These are phyloP conservation scores for Pulveroboletus sp. DNA, from an alignment of 768 basidiomycete genomes.

Conservation along the genomic window DNA sequence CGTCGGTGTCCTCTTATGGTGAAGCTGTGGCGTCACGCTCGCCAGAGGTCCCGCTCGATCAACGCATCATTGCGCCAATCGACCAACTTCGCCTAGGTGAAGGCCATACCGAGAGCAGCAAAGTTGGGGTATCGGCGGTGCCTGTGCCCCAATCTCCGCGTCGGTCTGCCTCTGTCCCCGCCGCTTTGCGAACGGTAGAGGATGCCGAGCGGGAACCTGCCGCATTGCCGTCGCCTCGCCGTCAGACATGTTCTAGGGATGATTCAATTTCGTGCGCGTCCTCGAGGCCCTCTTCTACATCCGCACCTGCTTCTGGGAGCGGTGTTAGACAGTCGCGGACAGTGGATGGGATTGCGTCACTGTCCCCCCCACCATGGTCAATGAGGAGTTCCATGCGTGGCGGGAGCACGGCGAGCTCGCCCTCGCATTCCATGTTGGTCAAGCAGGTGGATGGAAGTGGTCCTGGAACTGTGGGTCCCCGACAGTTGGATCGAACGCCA, in stretches of 20 bases:
- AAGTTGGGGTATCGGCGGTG: background rate
- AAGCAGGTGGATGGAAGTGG: background rate
- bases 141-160: conserved; percentile 13
- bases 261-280: conserved; percentile 26
- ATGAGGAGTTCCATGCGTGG: conserved; percentile 14
- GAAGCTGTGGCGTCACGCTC: conserved; percentile 39
- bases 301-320: conserved; percentile 31
- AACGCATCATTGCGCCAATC: conserved; percentile 55
- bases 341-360: conserved; percentile 20
- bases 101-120: conserved; percentile 12
- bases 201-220: conserved; percentile 4
- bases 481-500: conserved; percentile 20
- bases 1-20: conserved; percentile 57
- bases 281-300: conserved; percentile 45
- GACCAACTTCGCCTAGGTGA: conserved; percentile 47
- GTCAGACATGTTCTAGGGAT: conserved; percentile 10
- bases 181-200: conserved; percentile 4
- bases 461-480: background rate
- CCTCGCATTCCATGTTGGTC: conserved; percentile 6
- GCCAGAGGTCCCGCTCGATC: conserved; percentile 31
- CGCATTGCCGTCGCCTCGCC: conserved; percentile 10
- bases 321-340: conserved; percentile 3
- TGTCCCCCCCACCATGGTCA: conserved; percentile 31
- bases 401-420: conserved; percentile 4
- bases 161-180: conserved; percentile 20